phyloP scores from a whole-genome alignment of 345 rosid species.

The Salix caprea region DNA sequence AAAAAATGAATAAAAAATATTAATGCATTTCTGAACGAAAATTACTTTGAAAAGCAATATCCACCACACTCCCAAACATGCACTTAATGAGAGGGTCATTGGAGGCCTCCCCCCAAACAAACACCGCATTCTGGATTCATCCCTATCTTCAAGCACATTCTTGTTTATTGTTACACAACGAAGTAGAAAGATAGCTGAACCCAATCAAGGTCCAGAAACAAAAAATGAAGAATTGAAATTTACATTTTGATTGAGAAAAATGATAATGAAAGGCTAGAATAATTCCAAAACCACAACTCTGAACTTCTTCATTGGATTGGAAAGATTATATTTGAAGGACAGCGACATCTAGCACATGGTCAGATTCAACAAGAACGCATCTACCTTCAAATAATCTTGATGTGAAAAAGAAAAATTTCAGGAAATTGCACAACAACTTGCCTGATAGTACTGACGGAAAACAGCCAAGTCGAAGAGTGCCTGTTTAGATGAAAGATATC shows the following conservation, averaged over 20 bases:
- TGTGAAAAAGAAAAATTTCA: constrained; percentile 25
- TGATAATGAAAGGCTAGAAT: not conserved
- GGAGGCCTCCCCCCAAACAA: too few species aligned
- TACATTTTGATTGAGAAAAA: too few species aligned
- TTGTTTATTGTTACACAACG: too few species aligned
- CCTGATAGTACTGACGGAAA: constrained; percentile 84
- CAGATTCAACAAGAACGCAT: not conserved
- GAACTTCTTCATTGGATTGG: not conserved
- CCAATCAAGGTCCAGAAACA: not conserved
- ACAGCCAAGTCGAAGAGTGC: constrained; percentile 83
- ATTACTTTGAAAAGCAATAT: too few species aligned
- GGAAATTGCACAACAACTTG: constrained; percentile 15
- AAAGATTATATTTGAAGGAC: not conserved
- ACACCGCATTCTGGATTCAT: too few species aligned
- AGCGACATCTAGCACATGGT: not conserved
- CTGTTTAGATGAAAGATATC: constrained; percentile 86
- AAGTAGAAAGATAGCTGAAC: too few species aligned
- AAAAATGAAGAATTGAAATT: constrained; percentile 10
- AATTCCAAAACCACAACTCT: not conserved
- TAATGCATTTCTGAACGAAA: too few species aligned
- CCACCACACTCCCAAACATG: too few species aligned
- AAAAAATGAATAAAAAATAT: too few species aligned
- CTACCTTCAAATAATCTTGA: not conserved
- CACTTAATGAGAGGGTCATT: too few species aligned
- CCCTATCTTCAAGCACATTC: too few species aligned